Evolutionary conservation across 164 flowering plant genomes (phyloP), one percentile per base, ranked within the genome.

Genomic region (Tinospora cordifolia): DNA sequence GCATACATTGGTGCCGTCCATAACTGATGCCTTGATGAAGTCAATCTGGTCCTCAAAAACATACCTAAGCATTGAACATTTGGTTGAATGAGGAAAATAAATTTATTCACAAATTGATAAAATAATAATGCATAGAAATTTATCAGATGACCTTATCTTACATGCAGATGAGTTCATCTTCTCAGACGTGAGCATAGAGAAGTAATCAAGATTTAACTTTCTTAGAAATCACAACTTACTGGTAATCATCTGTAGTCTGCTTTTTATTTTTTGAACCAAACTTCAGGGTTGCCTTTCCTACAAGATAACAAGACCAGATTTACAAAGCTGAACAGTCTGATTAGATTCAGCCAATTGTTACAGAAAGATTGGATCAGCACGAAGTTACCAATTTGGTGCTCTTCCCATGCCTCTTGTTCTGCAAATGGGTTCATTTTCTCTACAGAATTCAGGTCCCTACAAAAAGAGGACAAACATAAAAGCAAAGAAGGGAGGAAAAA

Each of bases 331-430:
- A 72, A 73, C 21, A 70, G 25, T 51, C 8, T 15, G 21, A 63
- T 65, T n/a, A 44, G 38, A 21, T 24, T 40, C 38, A 21, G 54
- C 5, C 17, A 51, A 49, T 51, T 24, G 25, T 39, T 34, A 65
- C 36, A 27, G 40, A 75, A 17, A 12, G n/a, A 38, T 27, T 65
- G 24, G 13, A 63, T 22, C 12, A 72, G 36, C n/a, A 47, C 70
- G 12, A 65, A 65, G 12, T 62, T 84, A 89, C 97, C 92, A 71
- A 90, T 95, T 79, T 95, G 99, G 80, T 95, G 92, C 17, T 95
- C 96, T 77, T 94, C 99, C 99, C 99, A 95, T 58, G 99, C 99
- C 77, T 95, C 99, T 78, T 95, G 98, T 75, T 95, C 99, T 11
- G 98, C 98, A 83, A 92, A 92, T 47, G 99, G 98, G 73, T 95